Evolutionary conservation across 805 yeast genomes (phyloP).

Genomic region (Starmerella roubikii): DNA sequence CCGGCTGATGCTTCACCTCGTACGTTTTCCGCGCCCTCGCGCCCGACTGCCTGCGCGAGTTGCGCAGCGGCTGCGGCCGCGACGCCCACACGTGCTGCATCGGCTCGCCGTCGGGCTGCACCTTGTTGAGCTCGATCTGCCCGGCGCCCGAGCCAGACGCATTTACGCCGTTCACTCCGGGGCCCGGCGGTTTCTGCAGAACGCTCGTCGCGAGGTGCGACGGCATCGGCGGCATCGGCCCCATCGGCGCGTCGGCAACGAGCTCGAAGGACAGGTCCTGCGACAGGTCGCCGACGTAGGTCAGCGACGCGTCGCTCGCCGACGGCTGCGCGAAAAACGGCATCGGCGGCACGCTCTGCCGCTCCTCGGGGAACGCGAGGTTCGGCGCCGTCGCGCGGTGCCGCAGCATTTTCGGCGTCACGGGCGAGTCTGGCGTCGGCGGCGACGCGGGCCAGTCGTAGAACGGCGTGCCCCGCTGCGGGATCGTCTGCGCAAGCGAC

Average conservation of each 20-base stretch:
- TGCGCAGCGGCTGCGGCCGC: constrained; percentile 8
- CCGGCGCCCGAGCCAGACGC: background rate
- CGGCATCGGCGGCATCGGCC: constrained; percentile 7
- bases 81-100: constrained; percentile 14
- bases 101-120: constrained; percentile 16
- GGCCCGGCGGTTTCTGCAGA: background rate
- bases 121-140: constrained; percentile 1
- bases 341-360: no score
- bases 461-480: no score
- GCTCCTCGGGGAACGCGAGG: no score
- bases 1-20: no score
- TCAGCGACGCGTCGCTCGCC: no score
- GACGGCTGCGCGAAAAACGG: no score
- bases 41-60: background rate
- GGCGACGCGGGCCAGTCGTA: no score
- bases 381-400: no score
- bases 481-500: background rate
- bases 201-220: background rate
- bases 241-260: background rate
- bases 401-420: no score
- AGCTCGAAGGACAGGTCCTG: background rate
- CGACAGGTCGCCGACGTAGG: background rate
- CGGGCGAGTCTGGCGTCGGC: background rate
- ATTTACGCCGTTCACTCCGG: no score
- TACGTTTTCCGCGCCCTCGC: background rate